Evolutionary conservation across 495 filamentous ascomycete genomes (phyloP), one percentile per base, ranked within the genome.

Genomic region (Beverwykella pulmonaria): DNA sequence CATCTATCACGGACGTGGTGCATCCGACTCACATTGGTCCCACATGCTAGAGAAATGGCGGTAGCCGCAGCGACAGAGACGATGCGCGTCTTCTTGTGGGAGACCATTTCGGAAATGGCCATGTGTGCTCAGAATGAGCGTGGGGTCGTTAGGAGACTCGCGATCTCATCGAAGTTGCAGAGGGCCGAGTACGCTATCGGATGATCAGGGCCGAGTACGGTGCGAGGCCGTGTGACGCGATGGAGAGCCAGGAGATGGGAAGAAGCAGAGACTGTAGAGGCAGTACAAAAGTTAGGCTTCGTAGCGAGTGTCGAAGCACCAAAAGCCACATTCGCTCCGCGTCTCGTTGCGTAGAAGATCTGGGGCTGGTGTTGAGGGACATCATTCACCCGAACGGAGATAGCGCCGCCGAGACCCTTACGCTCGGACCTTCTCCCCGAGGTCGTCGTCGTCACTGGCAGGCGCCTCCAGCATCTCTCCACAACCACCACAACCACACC

Each of bases 31-130:
- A 95, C 93, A 79, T 97, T 97, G 48, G 93, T 96, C 63, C 93
- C 93, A 76, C 92, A 95, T 64, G 92, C 90, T 61, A 98, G 80
- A 36, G 93, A 86, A 65, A 98, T 92, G 67, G 87, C 74, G 36
- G 92, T 96, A 23, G 90, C 93, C 29, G 94, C 94, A 70, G 92
- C 77, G 54, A 91, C 91, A 65, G 92, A 93, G 59, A 91, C 80
- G 41, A 92, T 76, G 75, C 92, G 84, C 36, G 83, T 82, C 69
- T 77, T 82, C 63, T 79, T 75, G 36, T 84, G 73, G 27, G 80
- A 74, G 29, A 71, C 72, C 30, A 56, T 49, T n/a, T 54, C 32
- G 41, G 39, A 32, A 2, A 56, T 30, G 36, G 30, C 50, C 61
- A 59, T 70, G 29, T 47, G 49, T 23, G 54, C 61, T 63, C 48